Evolutionary conservation across 768 basidiomycete species (phyloP).

Genomic region (Russula brevipes): DNA sequence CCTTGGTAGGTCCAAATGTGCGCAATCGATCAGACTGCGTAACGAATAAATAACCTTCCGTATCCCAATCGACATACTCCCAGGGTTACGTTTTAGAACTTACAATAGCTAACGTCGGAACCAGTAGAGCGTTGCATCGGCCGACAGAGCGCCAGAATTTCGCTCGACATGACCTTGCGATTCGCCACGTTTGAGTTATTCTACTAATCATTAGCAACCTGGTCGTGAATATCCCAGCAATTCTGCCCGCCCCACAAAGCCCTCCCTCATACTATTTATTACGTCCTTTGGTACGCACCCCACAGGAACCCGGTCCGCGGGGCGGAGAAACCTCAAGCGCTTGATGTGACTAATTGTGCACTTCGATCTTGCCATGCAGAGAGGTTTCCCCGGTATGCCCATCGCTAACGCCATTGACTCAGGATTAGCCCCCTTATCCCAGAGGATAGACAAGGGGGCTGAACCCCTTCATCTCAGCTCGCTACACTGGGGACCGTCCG

Average conservation of each 20-base stretch:
- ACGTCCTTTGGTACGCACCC: not conserved
- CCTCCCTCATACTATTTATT: not conserved
- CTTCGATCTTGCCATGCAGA: constrained; percentile 2
- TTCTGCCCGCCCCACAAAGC: not conserved
- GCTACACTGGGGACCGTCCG: not conserved
- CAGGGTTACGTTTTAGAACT: constrained; percentile 2
- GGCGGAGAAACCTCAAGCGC: constrained; percentile 17
- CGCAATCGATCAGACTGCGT: constrained; percentile 7
- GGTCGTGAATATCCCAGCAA: not conserved
- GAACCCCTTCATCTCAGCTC: constrained; percentile 1
- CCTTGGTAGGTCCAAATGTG: not conserved
- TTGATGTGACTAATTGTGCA: not conserved
- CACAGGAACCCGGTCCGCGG: constrained; percentile 17
- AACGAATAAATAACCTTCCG: constrained; percentile 8
- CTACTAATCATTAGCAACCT: not conserved
- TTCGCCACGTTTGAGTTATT: not conserved
- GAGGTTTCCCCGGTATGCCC: not conserved
- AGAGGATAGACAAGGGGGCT: not conserved
- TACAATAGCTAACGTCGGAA: constrained; percentile 8
- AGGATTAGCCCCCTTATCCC: constrained; percentile 1
- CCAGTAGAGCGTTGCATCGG: constrained; percentile 4
- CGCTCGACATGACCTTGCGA: not conserved
- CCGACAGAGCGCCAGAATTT: constrained; percentile 1
- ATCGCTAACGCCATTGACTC: not conserved
- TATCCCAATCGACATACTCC: constrained; percentile 11